phyloP scores from a whole-genome alignment of 1,284 basidiomycete genomes.

The Ganoderma sinense region DNA sequence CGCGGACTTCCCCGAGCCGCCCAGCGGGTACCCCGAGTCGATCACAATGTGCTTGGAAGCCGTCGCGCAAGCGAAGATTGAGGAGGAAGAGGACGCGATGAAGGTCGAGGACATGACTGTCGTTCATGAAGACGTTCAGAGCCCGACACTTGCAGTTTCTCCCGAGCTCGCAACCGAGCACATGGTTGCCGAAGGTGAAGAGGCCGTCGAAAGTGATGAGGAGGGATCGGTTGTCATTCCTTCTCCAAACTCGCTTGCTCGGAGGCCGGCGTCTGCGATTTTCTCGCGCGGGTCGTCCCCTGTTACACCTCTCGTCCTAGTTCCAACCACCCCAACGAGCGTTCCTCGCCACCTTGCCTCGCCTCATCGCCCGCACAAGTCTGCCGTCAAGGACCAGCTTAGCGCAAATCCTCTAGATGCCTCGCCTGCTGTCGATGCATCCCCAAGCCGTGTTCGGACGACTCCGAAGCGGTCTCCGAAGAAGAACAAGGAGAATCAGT shows the following conservation, averaged over 20 bases:
- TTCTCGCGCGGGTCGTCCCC: conserved; percentile 13
- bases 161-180: background rate
- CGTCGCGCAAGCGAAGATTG: conserved; percentile 21
- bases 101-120: conserved; percentile 29
- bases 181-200: background rate
- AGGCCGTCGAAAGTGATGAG: conserved; percentile 29
- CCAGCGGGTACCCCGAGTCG: conserved; percentile 55
- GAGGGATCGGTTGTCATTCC: conserved; percentile 27
- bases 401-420: background rate
- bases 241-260: conserved; percentile 29
- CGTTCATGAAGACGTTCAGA: conserved; percentile 5
- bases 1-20: conserved; percentile 47
- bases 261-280: conserved; percentile 14
- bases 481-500: conserved; percentile 56
- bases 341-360: conserved; percentile 27
- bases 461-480: conserved; percentile 36
- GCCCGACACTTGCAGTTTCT: conserved; percentile 1
- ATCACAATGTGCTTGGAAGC: conserved; percentile 32
- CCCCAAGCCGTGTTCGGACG: conserved; percentile 19
- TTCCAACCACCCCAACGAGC: conserved; percentile 30
- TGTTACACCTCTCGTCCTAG: background rate
- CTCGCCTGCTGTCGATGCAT: conserved; percentile 28
- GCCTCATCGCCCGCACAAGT: conserved; percentile 46
- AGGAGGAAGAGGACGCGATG: conserved; percentile 27
- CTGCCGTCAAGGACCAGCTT: conserved; percentile 20